Evolutionary conservation across 2,329 filamentous ascomycete genomes (phyloP).

Genomic region (Cercospora sp.): DNA sequence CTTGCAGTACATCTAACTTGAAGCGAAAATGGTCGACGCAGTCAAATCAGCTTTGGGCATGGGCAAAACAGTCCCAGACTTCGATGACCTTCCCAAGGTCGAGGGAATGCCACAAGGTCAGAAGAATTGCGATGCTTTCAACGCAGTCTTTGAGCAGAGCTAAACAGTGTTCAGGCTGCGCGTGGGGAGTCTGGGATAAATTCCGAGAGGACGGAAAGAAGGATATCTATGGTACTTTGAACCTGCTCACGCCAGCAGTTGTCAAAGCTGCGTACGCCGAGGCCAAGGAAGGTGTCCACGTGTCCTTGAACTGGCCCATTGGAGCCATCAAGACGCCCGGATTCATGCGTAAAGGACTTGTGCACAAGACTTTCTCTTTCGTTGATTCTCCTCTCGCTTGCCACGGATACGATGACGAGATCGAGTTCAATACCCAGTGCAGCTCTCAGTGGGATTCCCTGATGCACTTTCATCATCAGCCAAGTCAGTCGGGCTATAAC

Average conservation of each 20-base stretch:
- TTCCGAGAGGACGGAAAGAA: constrained; percentile 40
- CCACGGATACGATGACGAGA: constrained; percentile 48
- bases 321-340: constrained; percentile 41
- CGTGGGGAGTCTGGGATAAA: constrained; percentile 50
- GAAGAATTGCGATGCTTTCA: background rate
- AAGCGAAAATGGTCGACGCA: constrained; percentile 14
- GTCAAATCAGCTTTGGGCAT: constrained; percentile 20
- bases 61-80: constrained; percentile 39
- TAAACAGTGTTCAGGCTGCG: constrained; percentile 29
- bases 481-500: constrained; percentile 53
- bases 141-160: background rate
- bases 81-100: constrained; percentile 45
- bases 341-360: constrained; percentile 39
- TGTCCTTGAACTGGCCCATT: constrained; percentile 46
- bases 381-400: constrained; percentile 38
- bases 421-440: constrained; percentile 51
- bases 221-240: constrained; percentile 48
- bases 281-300: constrained; percentile 43
- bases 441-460: constrained; percentile 51
- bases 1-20: constrained; percentile 4
- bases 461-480: constrained; percentile 43
- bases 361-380: constrained; percentile 40
- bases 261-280: constrained; percentile 46
- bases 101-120: constrained; percentile 44
- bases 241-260: constrained; percentile 48